These are phyloP conservation scores for Periconia digitata DNA, from an alignment of 2,329 filamentous ascomycete genomes.

Conservation along the genomic window DNA sequence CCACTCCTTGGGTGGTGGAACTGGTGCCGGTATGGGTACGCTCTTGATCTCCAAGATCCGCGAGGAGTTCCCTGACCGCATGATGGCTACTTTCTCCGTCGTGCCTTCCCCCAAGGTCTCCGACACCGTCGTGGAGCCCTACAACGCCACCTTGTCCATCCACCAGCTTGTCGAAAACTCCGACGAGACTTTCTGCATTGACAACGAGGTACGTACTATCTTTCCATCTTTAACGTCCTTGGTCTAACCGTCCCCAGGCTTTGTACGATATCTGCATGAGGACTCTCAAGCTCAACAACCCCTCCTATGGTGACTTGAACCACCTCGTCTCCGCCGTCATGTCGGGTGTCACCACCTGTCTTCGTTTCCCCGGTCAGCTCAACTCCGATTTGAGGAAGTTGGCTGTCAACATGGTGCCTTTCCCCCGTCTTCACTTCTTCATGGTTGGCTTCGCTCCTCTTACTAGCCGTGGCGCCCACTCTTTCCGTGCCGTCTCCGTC, in stretches of 20 bases:
- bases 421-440: slow-evolving; percentile 99
- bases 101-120: slow-evolving; percentile 99
- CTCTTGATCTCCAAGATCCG: slow-evolving; percentile 99
- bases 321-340: slow-evolving; percentile 99
- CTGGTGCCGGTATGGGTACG: slow-evolving; percentile 99
- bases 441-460: slow-evolving; percentile 99
- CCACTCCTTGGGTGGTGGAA: slow-evolving; percentile 99
- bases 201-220: slow-evolving; percentile 73
- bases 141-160: slow-evolving; percentile 98
- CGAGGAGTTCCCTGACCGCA: slow-evolving; percentile 99
- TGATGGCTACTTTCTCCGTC: slow-evolving; percentile 99
- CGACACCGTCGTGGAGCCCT: slow-evolving; percentile 98
- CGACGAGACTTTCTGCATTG: slow-evolving; percentile 99
- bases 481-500: slow-evolving; percentile 96
- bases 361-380: slow-evolving; percentile 99
- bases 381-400: slow-evolving; percentile 99
- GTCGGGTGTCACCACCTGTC: slow-evolving; percentile 97
- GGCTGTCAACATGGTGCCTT: slow-evolving; percentile 99
- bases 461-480: slow-evolving; percentile 87
- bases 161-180: slow-evolving; percentile 99
- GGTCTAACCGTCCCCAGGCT: slow-evolving; percentile 54
- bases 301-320: slow-evolving; percentile 98
- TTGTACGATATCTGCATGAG: slow-evolving; percentile 99
- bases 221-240: slow-evolving; percentile 2
- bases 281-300: slow-evolving; percentile 97